phyloP scores from a whole-genome alignment of 2,329 filamentous ascomycete genomes.

The Rhexocercosporidium sp. region DNA sequence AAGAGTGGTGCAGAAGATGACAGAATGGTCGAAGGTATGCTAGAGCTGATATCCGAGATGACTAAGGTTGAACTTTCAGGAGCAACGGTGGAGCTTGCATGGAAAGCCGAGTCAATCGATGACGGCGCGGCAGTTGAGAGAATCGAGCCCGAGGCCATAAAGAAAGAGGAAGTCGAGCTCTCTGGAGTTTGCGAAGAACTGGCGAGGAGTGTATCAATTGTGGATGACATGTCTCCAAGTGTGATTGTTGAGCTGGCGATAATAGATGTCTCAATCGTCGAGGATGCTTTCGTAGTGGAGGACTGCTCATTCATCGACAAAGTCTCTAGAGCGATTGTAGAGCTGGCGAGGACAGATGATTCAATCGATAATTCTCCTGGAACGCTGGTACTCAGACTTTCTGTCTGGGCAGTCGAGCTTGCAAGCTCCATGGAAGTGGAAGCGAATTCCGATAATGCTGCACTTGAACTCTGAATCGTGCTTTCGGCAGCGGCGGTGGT shows the following conservation, averaged over 20 bases:
- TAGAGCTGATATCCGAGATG: not conserved
- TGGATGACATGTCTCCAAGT: not conserved
- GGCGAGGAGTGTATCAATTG: not conserved
- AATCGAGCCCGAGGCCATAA: too few species aligned
- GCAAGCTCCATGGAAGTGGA: not conserved
- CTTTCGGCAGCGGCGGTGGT: not conserved
- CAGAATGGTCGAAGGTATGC: not conserved
- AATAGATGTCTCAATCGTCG: not conserved
- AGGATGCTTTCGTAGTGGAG: not conserved
- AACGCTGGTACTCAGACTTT: not conserved
- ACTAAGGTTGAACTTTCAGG: not conserved
- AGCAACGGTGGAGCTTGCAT: too few species aligned
- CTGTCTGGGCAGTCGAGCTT: not conserved
- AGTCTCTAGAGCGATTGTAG: not conserved
- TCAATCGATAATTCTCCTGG: not conserved
- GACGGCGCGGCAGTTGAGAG: too few species aligned
- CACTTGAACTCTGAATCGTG: not conserved
- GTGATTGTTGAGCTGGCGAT: not conserved
- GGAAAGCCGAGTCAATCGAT: too few species aligned
- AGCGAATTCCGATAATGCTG: not conserved
- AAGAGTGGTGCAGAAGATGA: not conserved
- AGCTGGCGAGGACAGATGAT: not conserved
- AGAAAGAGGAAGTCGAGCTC: not conserved
- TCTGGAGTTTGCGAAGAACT: not conserved
- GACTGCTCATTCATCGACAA: not conserved